These are phyloP conservation scores for Papilionanthe hybrid DNA, from an alignment of 116 monocot species.

Conservation along the genomic window DNA sequence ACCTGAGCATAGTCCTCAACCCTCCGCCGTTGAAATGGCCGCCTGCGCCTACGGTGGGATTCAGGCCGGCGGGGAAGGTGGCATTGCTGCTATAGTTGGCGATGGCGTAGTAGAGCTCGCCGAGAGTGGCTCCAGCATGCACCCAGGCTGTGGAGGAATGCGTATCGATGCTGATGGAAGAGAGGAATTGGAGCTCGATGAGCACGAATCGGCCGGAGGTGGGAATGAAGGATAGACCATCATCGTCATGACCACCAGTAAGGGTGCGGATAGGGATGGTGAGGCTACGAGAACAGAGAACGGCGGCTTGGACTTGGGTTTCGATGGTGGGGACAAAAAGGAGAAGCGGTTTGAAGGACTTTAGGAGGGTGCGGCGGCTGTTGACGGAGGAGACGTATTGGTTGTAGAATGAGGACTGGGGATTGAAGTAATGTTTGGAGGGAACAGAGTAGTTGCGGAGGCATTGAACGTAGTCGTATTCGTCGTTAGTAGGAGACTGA, in stretches of 20 bases:
- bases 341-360: slow-evolving; percentile 16
- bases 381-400: slow-evolving; percentile 13
- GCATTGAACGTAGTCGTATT: no score
- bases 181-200: slow-evolving; percentile 21
- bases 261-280: slow-evolving; percentile 9
- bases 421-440: neutral
- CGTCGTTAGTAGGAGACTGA: no score
- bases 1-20: slow-evolving; percentile 8
- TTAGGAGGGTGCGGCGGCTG: slow-evolving; percentile 14
- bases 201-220: slow-evolving; percentile 9
- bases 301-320: slow-evolving; percentile 16
- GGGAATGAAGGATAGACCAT: neutral
- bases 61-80: slow-evolving; percentile 31
- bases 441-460: neutral
- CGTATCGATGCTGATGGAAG: slow-evolving; percentile 13
- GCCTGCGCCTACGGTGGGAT: slow-evolving; percentile 34
- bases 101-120: slow-evolving; percentile 34
- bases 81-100: neutral
- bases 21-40: slow-evolving; percentile 41
- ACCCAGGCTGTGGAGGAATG: slow-evolving; percentile 26
- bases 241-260: slow-evolving; percentile 20
- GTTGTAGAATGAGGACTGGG: slow-evolving; percentile 3
- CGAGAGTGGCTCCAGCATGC: slow-evolving; percentile 35
- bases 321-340: slow-evolving; percentile 13
- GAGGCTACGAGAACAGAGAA: slow-evolving; percentile 13